These are phyloP conservation scores for Debaryomyces robertsiae DNA, from an alignment of 1,139 yeast species.

Conservation along the genomic window DNA sequence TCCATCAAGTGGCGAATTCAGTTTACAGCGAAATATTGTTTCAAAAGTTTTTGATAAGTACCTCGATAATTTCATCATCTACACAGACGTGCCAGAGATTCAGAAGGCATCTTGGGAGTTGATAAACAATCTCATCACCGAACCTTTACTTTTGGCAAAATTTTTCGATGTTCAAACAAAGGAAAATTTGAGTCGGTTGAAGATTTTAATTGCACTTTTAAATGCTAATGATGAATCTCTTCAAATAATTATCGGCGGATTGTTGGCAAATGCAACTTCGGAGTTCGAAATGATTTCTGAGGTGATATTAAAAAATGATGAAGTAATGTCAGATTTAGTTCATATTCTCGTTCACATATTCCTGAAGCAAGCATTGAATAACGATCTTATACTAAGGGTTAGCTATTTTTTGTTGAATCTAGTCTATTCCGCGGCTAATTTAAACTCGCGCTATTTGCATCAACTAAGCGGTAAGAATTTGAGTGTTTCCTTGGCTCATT, in stretches of 20 bases:
- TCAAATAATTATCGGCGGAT: conserved; percentile 47
- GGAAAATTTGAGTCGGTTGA: conserved; percentile 35
- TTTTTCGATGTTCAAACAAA: conserved; percentile 48
- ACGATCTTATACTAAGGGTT: conserved; percentile 39
- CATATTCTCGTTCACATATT: conserved; percentile 28
- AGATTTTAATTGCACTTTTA: conserved; percentile 40
- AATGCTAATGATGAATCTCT: conserved; percentile 39
- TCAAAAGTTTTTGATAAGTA: conserved; percentile 36
- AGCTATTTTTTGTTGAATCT: conserved; percentile 37
- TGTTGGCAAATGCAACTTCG: conserved; percentile 52
- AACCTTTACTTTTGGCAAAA: conserved; percentile 49
- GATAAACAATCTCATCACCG: conserved; percentile 45
- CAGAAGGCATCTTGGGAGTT: conserved; percentile 53
- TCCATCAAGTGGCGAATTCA: conserved; percentile 27
- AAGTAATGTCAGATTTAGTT: conserved; percentile 29
- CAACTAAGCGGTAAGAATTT: conserved; percentile 19
- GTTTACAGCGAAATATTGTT: conserved; percentile 35
- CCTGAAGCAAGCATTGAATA: conserved; percentile 27
- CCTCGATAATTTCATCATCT: conserved; percentile 40
- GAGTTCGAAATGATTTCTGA: conserved; percentile 48
- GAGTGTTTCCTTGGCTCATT: conserved; percentile 22
- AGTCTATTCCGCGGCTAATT: conserved; percentile 26
- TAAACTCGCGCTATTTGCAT: conserved; percentile 11
- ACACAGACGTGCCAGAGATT: conserved; percentile 36
- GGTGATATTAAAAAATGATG: conserved; percentile 28